Base-by-base conservation (phyloP, 2,329 filamentous ascomycete species). In the Ustilaginoidea virens region DNA sequence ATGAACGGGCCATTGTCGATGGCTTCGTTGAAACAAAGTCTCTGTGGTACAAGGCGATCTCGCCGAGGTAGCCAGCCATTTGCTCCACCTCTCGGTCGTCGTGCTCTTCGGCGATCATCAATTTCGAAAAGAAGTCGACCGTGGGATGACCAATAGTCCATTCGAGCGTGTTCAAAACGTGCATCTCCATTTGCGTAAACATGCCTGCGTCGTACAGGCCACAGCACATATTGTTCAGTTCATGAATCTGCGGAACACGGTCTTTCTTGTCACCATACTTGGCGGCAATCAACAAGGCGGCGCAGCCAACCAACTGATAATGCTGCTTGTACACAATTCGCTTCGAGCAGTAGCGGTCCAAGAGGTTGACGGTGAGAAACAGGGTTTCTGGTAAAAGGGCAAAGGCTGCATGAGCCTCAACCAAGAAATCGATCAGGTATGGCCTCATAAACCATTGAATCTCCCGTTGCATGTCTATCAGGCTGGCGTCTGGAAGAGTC, bases 141-240 rank as follows among this genome's bases (percentile, higher is more conserved):
- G 90, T 96, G 2, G 90, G 86, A 58, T 96, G 87, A 31, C 90
- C 90, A 41, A 98, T 80, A 41, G 78, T 74, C 90, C 90, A 98
- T 52, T 92, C 83, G 34, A 98, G 70, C 2, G 90, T 98, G 59
- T 94, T 92, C 43, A 98, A 69, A 21, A 98, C 87, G 54, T 98
- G 90, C 86, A 92, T 96, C 61, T 98, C 90, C 90, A 98, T 98
- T 57, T 98, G 90, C 8, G 86, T 87, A 60, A 98, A 98, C 90
- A 98, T 98, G 60, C 93, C 87, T 28, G 93, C 85, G 46, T 98
- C 90, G 58, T 98, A 98, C 22, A 96, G 69, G 21, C 81, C 86
- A 59, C 90, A 96, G 69, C 90, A 98, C 90, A 98, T 96, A 42
- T 87, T 92, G 68, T 93, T 93, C 39, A 98, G 66, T 53, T 98